Evolutionary conservation across 192 early-diverging fungal genomes (phyloP).

Genomic region (Powellomyces hirtus): DNA sequence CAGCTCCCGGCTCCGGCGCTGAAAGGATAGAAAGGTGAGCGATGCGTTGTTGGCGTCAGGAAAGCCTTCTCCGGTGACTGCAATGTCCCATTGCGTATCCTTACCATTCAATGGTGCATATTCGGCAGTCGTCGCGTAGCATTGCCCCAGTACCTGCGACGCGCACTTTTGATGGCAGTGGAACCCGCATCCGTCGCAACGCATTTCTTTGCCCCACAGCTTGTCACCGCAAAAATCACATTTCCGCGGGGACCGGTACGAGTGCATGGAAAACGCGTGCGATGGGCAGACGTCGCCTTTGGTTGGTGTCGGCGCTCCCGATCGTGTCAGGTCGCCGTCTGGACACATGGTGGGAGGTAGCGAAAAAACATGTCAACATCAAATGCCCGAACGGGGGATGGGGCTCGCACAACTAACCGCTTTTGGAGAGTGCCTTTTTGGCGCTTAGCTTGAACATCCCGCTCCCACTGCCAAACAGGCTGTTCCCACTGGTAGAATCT

Average conservation of each 20-base stretch:
- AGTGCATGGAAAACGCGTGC: constrained; percentile 34
- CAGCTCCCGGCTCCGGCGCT: too few species aligned
- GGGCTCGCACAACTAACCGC: constrained; percentile 3
- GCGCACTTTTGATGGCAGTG: constrained; percentile 42
- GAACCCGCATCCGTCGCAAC: constrained; percentile 38
- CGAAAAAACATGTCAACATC: not conserved
- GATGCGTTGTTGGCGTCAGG: too few species aligned
- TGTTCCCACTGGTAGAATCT: not conserved
- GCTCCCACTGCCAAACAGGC: not conserved
- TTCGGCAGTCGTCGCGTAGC: constrained; percentile 2
- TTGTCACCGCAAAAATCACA: constrained; percentile 41
- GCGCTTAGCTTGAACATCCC: constrained; percentile 19
- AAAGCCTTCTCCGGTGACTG: too few species aligned
- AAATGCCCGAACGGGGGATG: too few species aligned
- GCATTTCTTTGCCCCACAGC: constrained; percentile 45
- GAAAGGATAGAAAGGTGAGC: too few species aligned
- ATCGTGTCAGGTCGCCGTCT: not conserved
- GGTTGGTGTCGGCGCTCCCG: not conserved
- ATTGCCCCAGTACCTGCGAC: constrained; percentile 10
- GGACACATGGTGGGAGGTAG: not conserved
- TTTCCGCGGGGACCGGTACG: constrained; percentile 35
- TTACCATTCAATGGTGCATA: too few species aligned
- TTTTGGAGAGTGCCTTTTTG: constrained; percentile 9
- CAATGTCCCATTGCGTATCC: too few species aligned
- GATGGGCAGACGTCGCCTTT: not conserved